Base-by-base conservation (phyloP, 2,329 filamentous ascomycete genomes). In the Fusarium sacchari region DNA sequence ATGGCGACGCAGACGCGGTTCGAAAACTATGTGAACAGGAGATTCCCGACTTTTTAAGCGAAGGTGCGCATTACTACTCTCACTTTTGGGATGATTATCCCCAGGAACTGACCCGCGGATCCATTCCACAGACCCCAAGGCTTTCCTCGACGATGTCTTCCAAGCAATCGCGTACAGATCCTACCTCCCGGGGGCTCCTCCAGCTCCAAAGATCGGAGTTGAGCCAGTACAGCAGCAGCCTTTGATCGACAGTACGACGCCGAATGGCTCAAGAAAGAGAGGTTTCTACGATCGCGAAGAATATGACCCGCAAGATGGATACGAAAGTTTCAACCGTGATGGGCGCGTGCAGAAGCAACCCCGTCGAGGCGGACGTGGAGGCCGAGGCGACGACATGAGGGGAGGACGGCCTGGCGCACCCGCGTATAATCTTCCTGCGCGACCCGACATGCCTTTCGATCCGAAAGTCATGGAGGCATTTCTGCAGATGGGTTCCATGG, bases 1-100 rank as follows among this genome's bases (percentile, higher is more conserved):
- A 94, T 73, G 92, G 91, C 69, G 86, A 90, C 57, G 84, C 88
- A 44, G 86, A 87, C n/a, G 86, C 88, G 26, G 90, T 95, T 60
- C 88, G 90, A 77, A 84, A 87, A 76, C 88, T 92, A 58, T 94
- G 92, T 81, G 87, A 93, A 78, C 86, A 89, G 60, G 92, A 94
- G 80, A 90, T 96, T 44, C 88, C 89, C 6, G 93, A 95, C 79
- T 96, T 96, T 79, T 82, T 96, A 24, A 89, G 89, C 77, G 91
- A 94, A 77, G 88, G 91, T 82, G 60, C 50, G 57, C 36, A 49
- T 24, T 30, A 30, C n/a, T 67, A 34, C 39, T 47, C 28, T 52
- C 36, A 15, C 28, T 43, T n/a, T 32, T 34, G 18, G n/a, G 15
- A 15, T 24, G n/a, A 43, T 28, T 39, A 10, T 28, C 28, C 34